Base-by-base conservation (phyloP, 208 protist genomes). In the Phytomonas francai region DNA sequence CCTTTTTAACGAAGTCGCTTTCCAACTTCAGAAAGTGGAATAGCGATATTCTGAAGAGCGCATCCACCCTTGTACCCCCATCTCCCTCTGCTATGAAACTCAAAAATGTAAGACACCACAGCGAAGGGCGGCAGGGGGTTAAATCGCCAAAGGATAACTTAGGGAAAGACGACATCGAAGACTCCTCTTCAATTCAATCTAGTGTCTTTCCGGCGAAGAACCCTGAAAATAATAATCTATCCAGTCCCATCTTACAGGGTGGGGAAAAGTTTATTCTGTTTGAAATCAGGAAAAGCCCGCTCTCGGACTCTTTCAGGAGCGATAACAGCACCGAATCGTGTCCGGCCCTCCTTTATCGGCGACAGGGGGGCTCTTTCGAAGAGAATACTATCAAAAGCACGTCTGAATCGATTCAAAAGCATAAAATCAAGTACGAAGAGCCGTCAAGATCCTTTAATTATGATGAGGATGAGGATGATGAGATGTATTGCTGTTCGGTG, bases 1-100 rank as follows among this genome's bases (percentile, higher is more conserved):
- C 74, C 14, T 45, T 60, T 27, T 68, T 85, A 49, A 77, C 80
- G 0, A 61, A 66, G 27, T 65, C 80, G 27, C 65, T 85, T 61
- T 72, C 76, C 3, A 68, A 73, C 51, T 64, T 76, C 58, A 64
- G 77, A 19, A 68, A 57, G 4, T 69, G 77, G 36, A 49, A 54
- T 54, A 67, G 69, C 39, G 25, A 54, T 22, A 27, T 42, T 49
- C 22, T 16, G 11, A n/a, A 28, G 25, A 14, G n/a, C 31, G 16
- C 19, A 54, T 22, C 19, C 45, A 54, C 45, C 45, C 25, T 22
- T 54, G 19, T 7, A 54, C 25, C 45, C 45, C 33, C 33, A 36
- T 11, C 33, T 22, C 5, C 22, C 45, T 19, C 45, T 54, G 45
- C 22, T 25, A 54, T 5, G 0, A 19, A 54, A 5, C 22, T 4